Base-by-base conservation (phyloP, 306 rosid species). In the Cicer arietinum region DNA sequence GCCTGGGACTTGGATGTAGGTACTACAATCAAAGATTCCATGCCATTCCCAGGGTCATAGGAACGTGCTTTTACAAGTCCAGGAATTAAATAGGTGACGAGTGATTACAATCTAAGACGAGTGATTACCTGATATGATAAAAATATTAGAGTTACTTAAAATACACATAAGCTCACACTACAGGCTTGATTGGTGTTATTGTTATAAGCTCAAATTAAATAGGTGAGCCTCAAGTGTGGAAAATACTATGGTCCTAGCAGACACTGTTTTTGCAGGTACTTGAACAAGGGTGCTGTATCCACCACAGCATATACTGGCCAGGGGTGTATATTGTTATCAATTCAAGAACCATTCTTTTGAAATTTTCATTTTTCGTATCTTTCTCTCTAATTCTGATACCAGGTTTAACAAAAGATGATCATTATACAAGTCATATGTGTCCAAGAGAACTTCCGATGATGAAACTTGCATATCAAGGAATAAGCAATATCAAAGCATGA, bases 1-100 rank as follows among this genome's bases (percentile, higher is more conserved):
- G 97, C 96, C 76, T 91, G 97, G 12, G 97, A 89, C 87, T 93
- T 91, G 70, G 98, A 93, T 57, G 90, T 82, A 77, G 98, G 97
- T 69, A 94, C 80, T 67, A 87, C 73, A 64, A 77, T 81, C 89
- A 91, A 82, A 14, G 96, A 88, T 83, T 91, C 97, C 94, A 94
- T 89, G 74, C 96, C 97, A 67, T 89, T 89, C 62, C 84, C 83
- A 1, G 97, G 96, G 80, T 94, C 98, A 83, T 88, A 94, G 6
- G 88, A 78, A 53, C 96, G 96, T 12, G 98, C 97, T 88, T 94
- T 94, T 51, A 94, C 97, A 41, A 94, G 72, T 59, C 98, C 97
- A 72, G 97, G 98, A n/a, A n/a, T n/a, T n/a, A n/a, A n/a, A n/a
- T n/a, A n/a, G n/a, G n/a, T n/a, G n/a, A n/a, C n/a, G n/a, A n/a